A percentile compares a stretch with the other conserved stretches of the same genome.
Evolutionary conservation across 2,329 filamentous ascomycete species (phyloP).

Genomic region (Myriangium duriaei): DNA sequence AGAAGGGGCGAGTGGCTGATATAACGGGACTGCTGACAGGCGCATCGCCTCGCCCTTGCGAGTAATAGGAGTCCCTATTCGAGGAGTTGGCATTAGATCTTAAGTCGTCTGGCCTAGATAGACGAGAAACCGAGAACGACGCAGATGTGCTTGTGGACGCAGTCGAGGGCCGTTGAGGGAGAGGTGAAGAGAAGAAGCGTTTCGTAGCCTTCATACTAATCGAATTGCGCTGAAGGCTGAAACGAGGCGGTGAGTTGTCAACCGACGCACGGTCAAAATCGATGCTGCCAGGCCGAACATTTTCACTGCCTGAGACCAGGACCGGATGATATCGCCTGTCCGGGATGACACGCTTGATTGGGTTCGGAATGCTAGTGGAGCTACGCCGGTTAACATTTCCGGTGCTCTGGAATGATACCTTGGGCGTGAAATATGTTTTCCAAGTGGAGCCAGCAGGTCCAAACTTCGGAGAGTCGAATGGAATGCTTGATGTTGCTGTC

Average conservation of each 20-base stretch:
- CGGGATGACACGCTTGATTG: constrained; percentile 24
- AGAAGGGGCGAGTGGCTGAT: constrained; percentile 35
- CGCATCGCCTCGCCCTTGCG: constrained; percentile 3
- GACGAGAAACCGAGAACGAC: constrained; percentile 5
- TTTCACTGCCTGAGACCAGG: constrained; percentile 20
- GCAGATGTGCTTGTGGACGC: constrained; percentile 1
- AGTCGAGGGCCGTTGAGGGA: constrained; percentile 7
- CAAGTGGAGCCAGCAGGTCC: constrained; percentile 15
- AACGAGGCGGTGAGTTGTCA: constrained; percentile 8
- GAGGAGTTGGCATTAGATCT: background rate
- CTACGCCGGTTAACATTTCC: constrained; percentile 14
- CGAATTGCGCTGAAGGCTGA: constrained; percentile 3
- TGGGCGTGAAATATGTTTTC: constrained; percentile 24
- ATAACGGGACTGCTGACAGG: constrained; percentile 4
- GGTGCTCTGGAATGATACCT: constrained; percentile 14
- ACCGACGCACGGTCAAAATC: constrained; percentile 19
- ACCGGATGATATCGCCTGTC: constrained; percentile 24
- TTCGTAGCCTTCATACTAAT: constrained; percentile 2
- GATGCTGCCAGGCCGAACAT: constrained; percentile 14
- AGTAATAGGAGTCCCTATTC: constrained; percentile 3
- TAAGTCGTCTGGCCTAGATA: background rate
- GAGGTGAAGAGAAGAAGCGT: constrained; percentile 7
- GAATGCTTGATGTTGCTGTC: constrained; percentile 4
- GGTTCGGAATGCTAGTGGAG: constrained; percentile 26
- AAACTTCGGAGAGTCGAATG: constrained; percentile 3